phyloP scores from a whole-genome alignment of 257 asterid genomes.

The Capsicum chinense region DNA sequence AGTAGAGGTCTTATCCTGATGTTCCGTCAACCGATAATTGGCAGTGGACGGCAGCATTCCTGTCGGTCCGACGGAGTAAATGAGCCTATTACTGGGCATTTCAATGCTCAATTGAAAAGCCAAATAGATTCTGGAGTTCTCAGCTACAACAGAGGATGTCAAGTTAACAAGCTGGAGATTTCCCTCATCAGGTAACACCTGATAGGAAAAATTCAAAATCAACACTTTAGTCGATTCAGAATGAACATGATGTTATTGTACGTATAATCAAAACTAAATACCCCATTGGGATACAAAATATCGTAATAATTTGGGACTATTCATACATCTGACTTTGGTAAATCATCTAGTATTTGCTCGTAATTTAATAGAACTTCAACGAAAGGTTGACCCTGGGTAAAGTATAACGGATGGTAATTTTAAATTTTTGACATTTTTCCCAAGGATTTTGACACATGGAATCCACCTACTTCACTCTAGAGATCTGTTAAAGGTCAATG shows the following conservation, averaged over 20 bases:
- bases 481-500: no score
- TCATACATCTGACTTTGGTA: neutral
- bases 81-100: constrained; percentile 50
- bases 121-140: constrained; percentile 53
- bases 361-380: no score
- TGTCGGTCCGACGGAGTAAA: constrained; percentile 67
- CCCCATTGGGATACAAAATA: no score
- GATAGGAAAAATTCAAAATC: constrained; percentile 32
- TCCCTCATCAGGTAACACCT: constrained; percentile 45
- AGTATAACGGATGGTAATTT: no score
- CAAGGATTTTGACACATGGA: no score
- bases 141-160: constrained; percentile 45
- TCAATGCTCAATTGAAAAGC: constrained; percentile 57
- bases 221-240: neutral
- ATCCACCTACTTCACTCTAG: no score
- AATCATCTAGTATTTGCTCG: no score
- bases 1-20: constrained; percentile 49
- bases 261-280: no score
- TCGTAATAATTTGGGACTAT: neutral
- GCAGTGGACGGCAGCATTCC: constrained; percentile 48
- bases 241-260: neutral
- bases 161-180: constrained; percentile 53
- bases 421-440: no score
- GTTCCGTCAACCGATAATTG: constrained; percentile 49
- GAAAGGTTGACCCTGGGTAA: no score